Base-by-base conservation (phyloP, 2,329 filamentous ascomycete genomes). In the Microsporum audouinii region DNA sequence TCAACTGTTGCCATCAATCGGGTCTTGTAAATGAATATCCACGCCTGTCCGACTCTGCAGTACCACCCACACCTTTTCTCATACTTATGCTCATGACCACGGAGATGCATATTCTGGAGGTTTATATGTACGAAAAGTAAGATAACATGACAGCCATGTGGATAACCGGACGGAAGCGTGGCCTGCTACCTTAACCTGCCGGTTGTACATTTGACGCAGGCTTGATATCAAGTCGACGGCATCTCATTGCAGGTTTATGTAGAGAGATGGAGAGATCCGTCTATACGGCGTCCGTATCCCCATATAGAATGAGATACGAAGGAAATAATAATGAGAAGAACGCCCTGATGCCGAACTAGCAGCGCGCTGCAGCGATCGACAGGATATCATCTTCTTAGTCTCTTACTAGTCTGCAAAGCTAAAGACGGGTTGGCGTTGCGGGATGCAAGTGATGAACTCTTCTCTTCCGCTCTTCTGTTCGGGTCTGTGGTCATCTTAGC, bases 291-390 rank as follows among this genome's bases (percentile, higher is more conserved):
- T 23, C 17, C 17, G 17, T 23, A 23, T 23, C 17, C 17, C 17
- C 17, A 23, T 23, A 23, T 23, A 23, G 17, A 23, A 23, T 23
- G 17, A 23, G 1, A 23, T 23, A 23, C 17, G 17, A 23, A 23
- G 17, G 17, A 23, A 23, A 23, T 23, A 23, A 23, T 23, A 23
- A 23, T 23, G 38, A 39, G 34, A 36, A 36, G 34, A 39, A 12
- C n/a, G 27, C 27, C 45, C 31, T 10, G 27, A 51, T 31, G 27
- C 27, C 51, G 10, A 27, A 55, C 51, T 55, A 55, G 51, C 51
- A 55, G 51, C 51, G n/a, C 12, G 31, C n/a, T 55, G 51, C 51
- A 55, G 51, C 51, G 33, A 55, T 55, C 51, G 51, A 31, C 51
- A 31, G 39, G 39, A n/a, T n/a, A 43, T n/a, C 12, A n/a, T n/a